phyloP scores from a whole-genome alignment of 306 rosid species.

The Geum urbanum region DNA sequence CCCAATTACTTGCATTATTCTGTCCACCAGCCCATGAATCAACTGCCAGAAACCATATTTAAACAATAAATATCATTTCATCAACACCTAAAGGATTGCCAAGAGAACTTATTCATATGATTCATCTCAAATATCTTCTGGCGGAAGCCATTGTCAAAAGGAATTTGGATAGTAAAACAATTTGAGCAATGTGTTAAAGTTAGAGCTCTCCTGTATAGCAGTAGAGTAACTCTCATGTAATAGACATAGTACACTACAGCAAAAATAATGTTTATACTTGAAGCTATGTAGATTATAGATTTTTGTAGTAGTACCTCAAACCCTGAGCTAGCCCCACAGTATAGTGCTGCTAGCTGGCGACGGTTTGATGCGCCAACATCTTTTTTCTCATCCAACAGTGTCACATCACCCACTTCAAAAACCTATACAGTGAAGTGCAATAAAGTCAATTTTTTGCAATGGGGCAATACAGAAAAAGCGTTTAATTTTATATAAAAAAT shows the following conservation, averaged over 20 bases:
- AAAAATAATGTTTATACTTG: background rate
- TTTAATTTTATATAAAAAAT: background rate
- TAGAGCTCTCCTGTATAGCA: background rate
- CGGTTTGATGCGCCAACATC: slow-evolving; percentile 85
- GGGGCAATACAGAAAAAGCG: background rate
- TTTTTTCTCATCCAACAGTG: slow-evolving; percentile 55
- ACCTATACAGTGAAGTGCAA: slow-evolving; percentile 38
- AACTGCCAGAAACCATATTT: slow-evolving; percentile 42
- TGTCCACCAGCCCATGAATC: slow-evolving; percentile 91
- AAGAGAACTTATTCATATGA: background rate
- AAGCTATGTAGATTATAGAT: slow-evolving; percentile 11
- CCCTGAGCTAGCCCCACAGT: slow-evolving; percentile 83
- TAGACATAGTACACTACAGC: background rate
- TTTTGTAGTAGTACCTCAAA: slow-evolving; percentile 59
- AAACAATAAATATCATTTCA: background rate
- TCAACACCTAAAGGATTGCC: background rate
- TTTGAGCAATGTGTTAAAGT: background rate
- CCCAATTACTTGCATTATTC: slow-evolving; percentile 77
- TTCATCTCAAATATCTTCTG: background rate
- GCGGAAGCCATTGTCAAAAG: background rate
- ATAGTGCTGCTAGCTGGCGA: slow-evolving; percentile 73
- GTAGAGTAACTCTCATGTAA: background rate
- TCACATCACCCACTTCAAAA: slow-evolving; percentile 87
- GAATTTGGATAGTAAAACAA: background rate
- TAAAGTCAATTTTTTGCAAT: background rate